Evolutionary conservation across 2,329 filamentous ascomycete genomes (phyloP).

Genomic region (Aspergillus pseudotamarii): DNA sequence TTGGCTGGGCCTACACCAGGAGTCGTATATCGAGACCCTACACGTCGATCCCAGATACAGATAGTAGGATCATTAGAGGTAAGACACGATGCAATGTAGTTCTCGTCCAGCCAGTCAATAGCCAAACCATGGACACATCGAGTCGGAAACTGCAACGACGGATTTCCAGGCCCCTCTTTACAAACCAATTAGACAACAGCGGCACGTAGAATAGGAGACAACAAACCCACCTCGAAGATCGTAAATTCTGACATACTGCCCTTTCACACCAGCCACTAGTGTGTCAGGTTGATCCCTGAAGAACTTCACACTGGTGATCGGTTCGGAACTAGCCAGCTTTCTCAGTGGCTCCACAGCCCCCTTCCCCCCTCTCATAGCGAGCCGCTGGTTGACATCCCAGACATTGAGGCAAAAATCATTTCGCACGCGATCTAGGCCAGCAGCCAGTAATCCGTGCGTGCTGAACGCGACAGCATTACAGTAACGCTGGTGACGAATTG

Average conservation of each 20-base stretch:
- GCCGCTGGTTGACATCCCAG: slow-evolving; percentile 60
- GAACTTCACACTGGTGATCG: slow-evolving; percentile 67
- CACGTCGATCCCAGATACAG: slow-evolving; percentile 65
- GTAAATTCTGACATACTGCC: slow-evolving; percentile 63
- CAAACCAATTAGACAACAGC: slow-evolving; percentile 10
- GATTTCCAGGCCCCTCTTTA: slow-evolving; percentile 40
- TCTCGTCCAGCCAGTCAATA: slow-evolving; percentile 65
- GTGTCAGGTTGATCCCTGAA: slow-evolving; percentile 62
- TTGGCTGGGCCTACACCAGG: slow-evolving; percentile 36
- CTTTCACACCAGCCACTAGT: slow-evolving; percentile 63
- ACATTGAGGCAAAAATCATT: slow-evolving; percentile 68
- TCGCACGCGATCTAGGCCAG: slow-evolving; percentile 64
- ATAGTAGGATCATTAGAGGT: slow-evolving; percentile 60
- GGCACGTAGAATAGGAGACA: background rate
- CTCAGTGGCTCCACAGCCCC: slow-evolving; percentile 54
- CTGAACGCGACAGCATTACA: slow-evolving; percentile 68
- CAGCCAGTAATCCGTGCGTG: slow-evolving; percentile 58
- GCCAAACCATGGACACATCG: slow-evolving; percentile 66
- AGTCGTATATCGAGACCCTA: slow-evolving; percentile 42
- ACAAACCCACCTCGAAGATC: slow-evolving; percentile 59
- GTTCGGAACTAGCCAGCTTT: slow-evolving; percentile 63
- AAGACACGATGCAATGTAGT: slow-evolving; percentile 64
- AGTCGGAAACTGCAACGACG: slow-evolving; percentile 55
- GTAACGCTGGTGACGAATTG: slow-evolving; percentile 63
- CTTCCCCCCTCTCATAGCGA: slow-evolving; percentile 37